Percentiles rank a stretch among this genome's conserved stretches.
phyloP scores from a whole-genome alignment of 2,329 filamentous ascomycete species.

The Sclerotinia nivalis region DNA sequence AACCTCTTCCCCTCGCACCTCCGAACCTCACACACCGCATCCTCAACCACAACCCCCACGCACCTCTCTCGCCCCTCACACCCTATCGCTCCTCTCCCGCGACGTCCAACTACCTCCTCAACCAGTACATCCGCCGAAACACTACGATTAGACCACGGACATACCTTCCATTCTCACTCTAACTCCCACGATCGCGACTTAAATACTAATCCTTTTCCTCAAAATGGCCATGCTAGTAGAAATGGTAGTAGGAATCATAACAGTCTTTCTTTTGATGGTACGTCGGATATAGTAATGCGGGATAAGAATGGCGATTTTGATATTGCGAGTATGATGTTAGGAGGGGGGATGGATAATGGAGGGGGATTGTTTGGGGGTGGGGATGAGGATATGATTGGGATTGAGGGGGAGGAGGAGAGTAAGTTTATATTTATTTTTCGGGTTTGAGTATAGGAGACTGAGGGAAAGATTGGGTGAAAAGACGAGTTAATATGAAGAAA shows the following conservation, averaged over 20 bases:
- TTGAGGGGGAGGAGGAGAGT: constrained; percentile 52
- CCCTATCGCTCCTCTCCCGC: constrained; percentile 58
- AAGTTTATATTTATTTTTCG: background rate
- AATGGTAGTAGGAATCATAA: background rate
- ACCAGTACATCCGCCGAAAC: constrained; percentile 49
- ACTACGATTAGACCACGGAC: constrained; percentile 51
- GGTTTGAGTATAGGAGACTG: too few species aligned
- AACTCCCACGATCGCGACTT: constrained; percentile 3
- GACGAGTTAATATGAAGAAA: constrained; percentile 31
- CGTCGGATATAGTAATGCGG: constrained; percentile 60
- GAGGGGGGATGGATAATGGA: background rate
- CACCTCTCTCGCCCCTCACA: constrained; percentile 44
- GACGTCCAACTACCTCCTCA: constrained; percentile 53
- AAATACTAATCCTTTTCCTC: background rate
- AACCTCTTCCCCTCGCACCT: constrained; percentile 25
- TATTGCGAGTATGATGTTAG: constrained; percentile 44
- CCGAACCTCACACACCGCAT: constrained; percentile 2
- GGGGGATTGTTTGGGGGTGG: constrained; percentile 44
- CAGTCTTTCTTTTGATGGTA: background rate
- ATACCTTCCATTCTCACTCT: constrained; percentile 34
- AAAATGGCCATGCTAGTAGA: background rate
- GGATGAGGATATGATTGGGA: constrained; percentile 49
- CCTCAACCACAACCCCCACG: constrained; percentile 27
- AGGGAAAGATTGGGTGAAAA: background rate
- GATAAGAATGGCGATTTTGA: constrained; percentile 64